A percentile compares a stretch with the other conserved stretches of the same genome.
These are phyloP conservation scores for Claviceps africana DNA, from an alignment of 2,329 filamentous ascomycete genomes.

Conservation along the genomic window DNA sequence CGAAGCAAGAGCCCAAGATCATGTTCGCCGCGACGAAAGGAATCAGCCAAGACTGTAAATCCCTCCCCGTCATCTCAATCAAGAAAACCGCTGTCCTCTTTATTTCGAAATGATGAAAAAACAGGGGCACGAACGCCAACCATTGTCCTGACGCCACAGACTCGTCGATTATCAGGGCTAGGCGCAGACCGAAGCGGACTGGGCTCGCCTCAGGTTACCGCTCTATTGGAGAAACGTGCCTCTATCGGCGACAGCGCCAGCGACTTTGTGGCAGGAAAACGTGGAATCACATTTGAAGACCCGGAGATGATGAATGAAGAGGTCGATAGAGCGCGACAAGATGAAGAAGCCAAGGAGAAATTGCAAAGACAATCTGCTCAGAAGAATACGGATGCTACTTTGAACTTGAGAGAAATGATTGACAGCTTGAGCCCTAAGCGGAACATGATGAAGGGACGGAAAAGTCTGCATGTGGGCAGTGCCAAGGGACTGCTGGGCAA, in stretches of 20 bases:
- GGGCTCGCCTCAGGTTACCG: slow-evolving; percentile 61
- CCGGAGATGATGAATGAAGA: slow-evolving; percentile 48
- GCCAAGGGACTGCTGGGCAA: slow-evolving; percentile 63
- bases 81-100: slow-evolving; percentile 16
- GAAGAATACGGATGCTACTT: slow-evolving; percentile 46
- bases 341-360: slow-evolving; percentile 48
- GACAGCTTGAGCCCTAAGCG: slow-evolving; percentile 66
- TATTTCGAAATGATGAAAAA: slow-evolving; percentile 40
- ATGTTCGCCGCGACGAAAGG: slow-evolving; percentile 6
- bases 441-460: slow-evolving; percentile 49
- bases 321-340: slow-evolving; percentile 43
- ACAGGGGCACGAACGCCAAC: slow-evolving; percentile 48
- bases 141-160: slow-evolving; percentile 39
- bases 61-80: slow-evolving; percentile 8
- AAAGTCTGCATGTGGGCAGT: slow-evolving; percentile 64
- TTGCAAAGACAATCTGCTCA: slow-evolving; percentile 28
- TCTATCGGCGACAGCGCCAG: slow-evolving; percentile 56
- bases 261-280: slow-evolving; percentile 44
- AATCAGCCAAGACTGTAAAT: slow-evolving; percentile 7
- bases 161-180: slow-evolving; percentile 48
- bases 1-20: slow-evolving; percentile 8
- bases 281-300: slow-evolving; percentile 48
- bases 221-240: slow-evolving; percentile 53
- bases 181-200: slow-evolving; percentile 57
- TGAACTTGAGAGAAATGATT: slow-evolving; percentile 64